Evolutionary conservation across 331 rosid species (phyloP).

Genomic region (Acacia pycnantha): DNA sequence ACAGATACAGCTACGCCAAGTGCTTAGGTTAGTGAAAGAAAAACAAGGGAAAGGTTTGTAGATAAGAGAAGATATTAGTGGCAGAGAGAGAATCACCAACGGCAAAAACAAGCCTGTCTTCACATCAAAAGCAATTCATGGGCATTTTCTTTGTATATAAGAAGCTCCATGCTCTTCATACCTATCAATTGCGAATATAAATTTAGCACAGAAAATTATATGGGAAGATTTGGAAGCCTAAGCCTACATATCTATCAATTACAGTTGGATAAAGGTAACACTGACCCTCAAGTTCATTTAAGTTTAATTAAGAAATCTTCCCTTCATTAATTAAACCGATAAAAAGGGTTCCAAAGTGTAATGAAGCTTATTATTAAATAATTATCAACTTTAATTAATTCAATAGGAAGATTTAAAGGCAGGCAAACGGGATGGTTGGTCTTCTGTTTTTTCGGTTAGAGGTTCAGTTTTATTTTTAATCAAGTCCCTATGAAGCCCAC

Average conservation of each 20-base stretch:
- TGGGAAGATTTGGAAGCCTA: constrained; percentile 34
- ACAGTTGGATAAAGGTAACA: constrained; percentile 17
- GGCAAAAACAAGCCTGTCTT: constrained; percentile 24
- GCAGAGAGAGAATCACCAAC: neutral
- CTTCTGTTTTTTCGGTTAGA: neutral
- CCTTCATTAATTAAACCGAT: neutral
- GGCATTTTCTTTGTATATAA: constrained; percentile 92
- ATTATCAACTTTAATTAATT: neutral
- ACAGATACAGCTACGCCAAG: constrained; percentile 12
- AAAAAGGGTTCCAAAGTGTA: neutral
- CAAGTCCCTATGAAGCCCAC: neutral
- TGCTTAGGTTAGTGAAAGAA: constrained; percentile 25
- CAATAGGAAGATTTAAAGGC: neutral
- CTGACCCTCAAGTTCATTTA: neutral
- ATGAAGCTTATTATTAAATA: neutral
- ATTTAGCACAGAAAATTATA: neutral
- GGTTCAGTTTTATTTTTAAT: neutral
- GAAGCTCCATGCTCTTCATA: constrained; percentile 99
- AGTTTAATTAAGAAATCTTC: neutral
- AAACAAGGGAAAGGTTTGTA: neutral
- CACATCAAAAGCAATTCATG: constrained; percentile 38
- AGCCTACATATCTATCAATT: constrained; percentile 74
- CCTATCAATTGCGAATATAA: constrained; percentile 46
- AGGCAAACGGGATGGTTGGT: neutral
- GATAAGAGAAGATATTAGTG: constrained; percentile 7